Evolutionary conservation across 306 rosid genomes (phyloP), one percentile per base, ranked within the genome.

Genomic region (Ormosia emarginata): DNA sequence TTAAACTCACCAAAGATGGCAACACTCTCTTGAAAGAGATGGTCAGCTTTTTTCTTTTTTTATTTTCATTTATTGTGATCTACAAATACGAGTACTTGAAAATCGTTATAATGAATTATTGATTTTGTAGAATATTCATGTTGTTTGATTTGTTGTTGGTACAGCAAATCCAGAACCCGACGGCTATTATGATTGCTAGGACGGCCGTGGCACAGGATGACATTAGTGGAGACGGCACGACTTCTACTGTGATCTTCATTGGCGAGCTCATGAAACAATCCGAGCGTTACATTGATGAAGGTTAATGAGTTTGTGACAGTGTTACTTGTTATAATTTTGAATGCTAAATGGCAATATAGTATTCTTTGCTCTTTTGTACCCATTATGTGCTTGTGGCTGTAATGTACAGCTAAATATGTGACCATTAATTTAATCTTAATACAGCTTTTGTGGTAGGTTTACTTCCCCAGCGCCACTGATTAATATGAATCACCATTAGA

Each of bases 181-280:
- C 99, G 5, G 99, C 97, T n/a, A 91, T 95, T 46, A 95, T 93
- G 99, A 95, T 95, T 44, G 99, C 99, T 5, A 88, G 98, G 85
- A 93, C 98, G 0, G 99, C 99, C 1, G 99, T 95, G 66, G 99
- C 99, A 0, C 99, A 95, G 71, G 99, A 95, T 83, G 99, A 95
- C 71, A 90, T 88, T 8, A 95, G 96, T 39, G 98, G 99, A 39
- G 99, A 95, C 70, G 99, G 99, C 74, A 95, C 99, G 39, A 95
- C 99, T 46, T 90, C 99, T 6, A 95, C 98, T 33, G 99, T 95
- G 58, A 70, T 95, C 52, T 95, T 95, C 84, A 95, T 95, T 55
- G 99, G 99, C 1, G 99, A 95, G 83, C 98, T 95, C 61, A 93
- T 95, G 99, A 95, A 93, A 40, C 99, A 92, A 80, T 95, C 98